Base-by-base conservation (phyloP, 2,329 filamentous ascomycete species). In the Fusarium sterilihyphosum region DNA sequence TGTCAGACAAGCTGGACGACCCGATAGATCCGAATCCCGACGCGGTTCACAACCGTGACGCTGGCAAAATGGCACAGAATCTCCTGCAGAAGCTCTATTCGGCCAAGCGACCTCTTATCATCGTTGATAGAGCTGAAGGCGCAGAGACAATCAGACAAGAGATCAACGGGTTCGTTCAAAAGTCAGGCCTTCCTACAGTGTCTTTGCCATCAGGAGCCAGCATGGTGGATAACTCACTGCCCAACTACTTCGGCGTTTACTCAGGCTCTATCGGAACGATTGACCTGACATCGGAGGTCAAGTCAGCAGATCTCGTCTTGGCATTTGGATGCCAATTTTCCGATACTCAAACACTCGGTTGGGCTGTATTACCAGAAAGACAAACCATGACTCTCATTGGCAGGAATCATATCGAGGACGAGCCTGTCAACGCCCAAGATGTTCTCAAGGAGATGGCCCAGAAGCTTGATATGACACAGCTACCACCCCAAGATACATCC, bases 301-400 rank as follows among this genome's bases (percentile, higher is more conserved):
- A 70, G 3, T 61, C 61, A 5, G 43, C 54, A 2, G 73, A 75
- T 16, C 14, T 71, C 0, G 67, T 73, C 2, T 12, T 75, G 37
- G 43, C 57, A 11, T 65, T 75, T 14, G 70, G 70, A 1, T 74
- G 73, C 0, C 63, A 73, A 1, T 41, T 63, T 1, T 71, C 70
- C 1, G 73, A 76, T 17, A 53, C 66, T 1, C 69, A 76, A 16
- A 76, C 73, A 0, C 66, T 75, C 2, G 73, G 73, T 0, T 76
- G 61, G 24, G 49, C 57, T 1, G 53, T 56, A 0, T 14, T 62
- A 0, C 67, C 73, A 2, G 38, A 73, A 2, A 16, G 56, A 7
- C 4, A 44, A 1, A 35, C 6, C 0, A 62, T 75, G 26, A n/a
- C 49, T 18, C 20, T 59, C 12, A n/a, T 71, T 5, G 29, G 61